Evolutionary conservation across 2,329 filamentous ascomycete genomes (phyloP).

Genomic region (Botryotinia narcissicola): DNA sequence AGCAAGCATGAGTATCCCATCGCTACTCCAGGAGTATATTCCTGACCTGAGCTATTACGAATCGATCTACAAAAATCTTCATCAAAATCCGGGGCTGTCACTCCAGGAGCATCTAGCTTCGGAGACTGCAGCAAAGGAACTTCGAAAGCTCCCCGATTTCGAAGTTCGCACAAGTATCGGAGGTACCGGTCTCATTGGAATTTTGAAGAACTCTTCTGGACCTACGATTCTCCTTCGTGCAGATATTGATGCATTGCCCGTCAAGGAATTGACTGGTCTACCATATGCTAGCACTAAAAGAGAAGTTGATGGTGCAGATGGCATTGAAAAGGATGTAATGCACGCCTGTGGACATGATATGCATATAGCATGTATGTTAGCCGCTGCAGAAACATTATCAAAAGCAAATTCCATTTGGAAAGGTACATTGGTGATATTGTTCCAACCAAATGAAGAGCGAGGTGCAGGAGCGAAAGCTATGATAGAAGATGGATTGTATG

Average conservation of each 20-base stretch:
- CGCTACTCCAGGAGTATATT: conserved; percentile 20
- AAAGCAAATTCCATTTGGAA: conserved; percentile 48
- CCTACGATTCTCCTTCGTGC: conserved; percentile 57
- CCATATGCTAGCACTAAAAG: conserved; percentile 51
- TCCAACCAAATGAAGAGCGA: conserved; percentile 65
- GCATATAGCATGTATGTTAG: conserved; percentile 59
- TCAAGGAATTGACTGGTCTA: conserved; percentile 55
- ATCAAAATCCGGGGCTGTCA: conserved; percentile 58
- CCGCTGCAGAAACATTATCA: conserved; percentile 50
- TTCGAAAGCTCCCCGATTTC: conserved; percentile 40
- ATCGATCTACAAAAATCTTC: conserved; percentile 56
- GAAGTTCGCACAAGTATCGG: conserved; percentile 53
- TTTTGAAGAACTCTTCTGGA: conserved; percentile 54
- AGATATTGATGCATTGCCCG: conserved; percentile 60
- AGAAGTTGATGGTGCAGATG: conserved; percentile 41
- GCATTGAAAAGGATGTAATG: conserved; percentile 56
- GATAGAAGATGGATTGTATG: conserved; percentile 58
- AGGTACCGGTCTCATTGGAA: conserved; percentile 52
- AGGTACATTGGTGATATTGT: conserved; percentile 63
- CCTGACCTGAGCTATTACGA: conserved; percentile 44
- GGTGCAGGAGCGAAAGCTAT: conserved; percentile 59
- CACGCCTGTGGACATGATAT: conserved; percentile 69
- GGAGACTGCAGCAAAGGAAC: conserved; percentile 44
- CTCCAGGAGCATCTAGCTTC: conserved; percentile 55
- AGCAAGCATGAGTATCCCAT: conserved; percentile 23